Evolutionary conservation across 2,329 filamentous ascomycete species (phyloP).

Genomic region (Colletotrichum abscissum): DNA sequence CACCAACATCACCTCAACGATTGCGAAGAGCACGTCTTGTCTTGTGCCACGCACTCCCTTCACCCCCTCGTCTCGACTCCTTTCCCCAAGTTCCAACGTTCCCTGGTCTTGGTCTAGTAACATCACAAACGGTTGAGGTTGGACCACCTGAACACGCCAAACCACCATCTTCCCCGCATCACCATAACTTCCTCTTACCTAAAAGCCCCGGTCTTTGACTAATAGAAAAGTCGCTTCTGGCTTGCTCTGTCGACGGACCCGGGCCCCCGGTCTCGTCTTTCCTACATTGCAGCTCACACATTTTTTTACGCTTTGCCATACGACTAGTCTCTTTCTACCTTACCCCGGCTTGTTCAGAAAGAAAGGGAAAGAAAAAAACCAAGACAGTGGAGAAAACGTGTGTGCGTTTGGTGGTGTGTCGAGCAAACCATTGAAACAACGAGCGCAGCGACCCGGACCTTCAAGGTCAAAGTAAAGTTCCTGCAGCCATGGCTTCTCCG

Average conservation of each 20-base stretch:
- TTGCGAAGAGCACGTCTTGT: conserved; percentile 37
- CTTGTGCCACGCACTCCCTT: conserved; percentile 39
- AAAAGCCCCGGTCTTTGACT: conserved; percentile 57
- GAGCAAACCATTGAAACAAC: conserved; percentile 35
- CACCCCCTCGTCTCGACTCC: conserved; percentile 25
- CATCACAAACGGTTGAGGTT: conserved; percentile 36
- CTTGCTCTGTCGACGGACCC: conserved; percentile 26
- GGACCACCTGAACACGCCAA: conserved; percentile 35
- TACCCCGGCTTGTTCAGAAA: neutral
- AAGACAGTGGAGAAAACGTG: conserved; percentile 3
- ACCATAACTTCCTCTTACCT: conserved; percentile 56
- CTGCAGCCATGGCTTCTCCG: conserved; percentile 32
- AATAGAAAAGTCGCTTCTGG: conserved; percentile 52
- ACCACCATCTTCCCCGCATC: conserved; percentile 53
- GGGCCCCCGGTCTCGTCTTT: conserved; percentile 35
- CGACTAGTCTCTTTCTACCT: neutral
- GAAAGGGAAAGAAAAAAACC: neutral
- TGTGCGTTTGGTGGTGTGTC: conserved; percentile 29
- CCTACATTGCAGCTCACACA: conserved; percentile 13
- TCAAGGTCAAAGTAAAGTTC: conserved; percentile 33
- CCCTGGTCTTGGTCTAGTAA: conserved; percentile 38
- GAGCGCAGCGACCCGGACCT: conserved; percentile 31
- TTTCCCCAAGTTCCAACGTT: conserved; percentile 8
- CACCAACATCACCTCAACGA: conserved; percentile 33
- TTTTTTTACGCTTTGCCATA: neutral